Evolutionary conservation across 2,329 filamentous ascomycete genomes (phyloP).

Genomic region (Xylaria hypoxylon): DNA sequence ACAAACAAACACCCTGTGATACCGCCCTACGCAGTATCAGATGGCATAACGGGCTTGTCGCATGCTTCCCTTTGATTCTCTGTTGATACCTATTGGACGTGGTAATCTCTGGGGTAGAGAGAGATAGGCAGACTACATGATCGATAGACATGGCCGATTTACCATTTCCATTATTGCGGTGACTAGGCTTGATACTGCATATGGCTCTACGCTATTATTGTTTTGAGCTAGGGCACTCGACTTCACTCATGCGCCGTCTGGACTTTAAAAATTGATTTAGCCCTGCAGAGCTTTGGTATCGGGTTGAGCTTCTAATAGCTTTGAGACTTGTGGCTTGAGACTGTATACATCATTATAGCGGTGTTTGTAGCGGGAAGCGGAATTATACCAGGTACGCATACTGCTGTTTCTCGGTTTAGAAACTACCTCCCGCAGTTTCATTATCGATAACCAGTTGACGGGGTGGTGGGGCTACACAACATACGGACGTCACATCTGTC

Average conservation of each 20-base stretch:
- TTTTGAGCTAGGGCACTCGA: not conserved
- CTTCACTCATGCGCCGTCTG: not conserved
- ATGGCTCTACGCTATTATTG: too few species aligned
- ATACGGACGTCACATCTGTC: conserved; percentile 24
- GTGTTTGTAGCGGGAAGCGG: too few species aligned
- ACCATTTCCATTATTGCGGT: not conserved
- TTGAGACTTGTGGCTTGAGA: too few species aligned
- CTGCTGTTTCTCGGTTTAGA: too few species aligned
- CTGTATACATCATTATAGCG: too few species aligned
- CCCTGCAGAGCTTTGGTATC: too few species aligned
- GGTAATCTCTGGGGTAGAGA: not conserved
- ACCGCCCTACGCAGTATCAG: not conserved
- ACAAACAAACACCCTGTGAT: not conserved
- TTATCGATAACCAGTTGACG: conserved; percentile 23
- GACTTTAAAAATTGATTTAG: not conserved
- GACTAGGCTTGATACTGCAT: not conserved
- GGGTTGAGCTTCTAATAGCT: too few species aligned
- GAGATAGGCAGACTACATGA: not conserved
- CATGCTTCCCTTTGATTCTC: not conserved
- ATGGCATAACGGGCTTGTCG: not conserved
- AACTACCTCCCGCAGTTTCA: not conserved
- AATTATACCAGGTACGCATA: too few species aligned
- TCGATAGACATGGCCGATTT: not conserved
- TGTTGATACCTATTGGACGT: not conserved
- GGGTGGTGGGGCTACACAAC: not conserved